These are phyloP conservation scores for Sphaerosporella brunnea DNA, from an alignment of 495 filamentous ascomycete genomes.

Conservation along the genomic window DNA sequence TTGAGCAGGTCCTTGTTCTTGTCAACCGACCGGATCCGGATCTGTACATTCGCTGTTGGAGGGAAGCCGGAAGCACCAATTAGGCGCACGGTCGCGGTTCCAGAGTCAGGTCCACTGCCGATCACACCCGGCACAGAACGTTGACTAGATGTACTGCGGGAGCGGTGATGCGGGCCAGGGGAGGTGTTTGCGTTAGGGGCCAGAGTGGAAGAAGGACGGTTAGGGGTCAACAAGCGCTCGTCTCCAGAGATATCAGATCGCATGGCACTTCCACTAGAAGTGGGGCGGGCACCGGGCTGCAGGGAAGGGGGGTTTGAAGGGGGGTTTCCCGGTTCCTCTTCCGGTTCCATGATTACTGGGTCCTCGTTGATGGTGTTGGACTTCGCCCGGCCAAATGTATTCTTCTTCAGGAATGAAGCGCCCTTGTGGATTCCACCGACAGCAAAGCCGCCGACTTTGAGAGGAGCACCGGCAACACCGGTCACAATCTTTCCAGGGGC, in stretches of 20 bases:
- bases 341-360: constrained; percentile 13
- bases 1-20: constrained; percentile 77
- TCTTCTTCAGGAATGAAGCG: constrained; percentile 59
- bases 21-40: constrained; percentile 63
- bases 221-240: neutral
- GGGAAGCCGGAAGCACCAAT: constrained; percentile 66
- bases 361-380: neutral
- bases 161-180: constrained; percentile 38
- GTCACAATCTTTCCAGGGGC: constrained; percentile 79
- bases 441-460: constrained; percentile 66
- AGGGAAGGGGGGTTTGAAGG: too few species aligned
- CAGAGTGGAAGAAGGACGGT: neutral
- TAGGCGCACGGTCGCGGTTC: constrained; percentile 65
- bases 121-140: constrained; percentile 38
- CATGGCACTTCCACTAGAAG: neutral
- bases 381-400: constrained; percentile 43
- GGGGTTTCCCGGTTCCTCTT: too few species aligned
- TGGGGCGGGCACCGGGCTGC: neutral
- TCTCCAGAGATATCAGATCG: neutral
- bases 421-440: constrained; percentile 72
- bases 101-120: constrained; percentile 39
- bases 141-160: constrained; percentile 48
- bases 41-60: constrained; percentile 58
- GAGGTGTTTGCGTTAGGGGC: neutral
- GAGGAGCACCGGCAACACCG: constrained; percentile 58